phyloP scores from a whole-genome alignment of 2,329 filamentous ascomycete species.

The Myrmaecium sp. region DNA sequence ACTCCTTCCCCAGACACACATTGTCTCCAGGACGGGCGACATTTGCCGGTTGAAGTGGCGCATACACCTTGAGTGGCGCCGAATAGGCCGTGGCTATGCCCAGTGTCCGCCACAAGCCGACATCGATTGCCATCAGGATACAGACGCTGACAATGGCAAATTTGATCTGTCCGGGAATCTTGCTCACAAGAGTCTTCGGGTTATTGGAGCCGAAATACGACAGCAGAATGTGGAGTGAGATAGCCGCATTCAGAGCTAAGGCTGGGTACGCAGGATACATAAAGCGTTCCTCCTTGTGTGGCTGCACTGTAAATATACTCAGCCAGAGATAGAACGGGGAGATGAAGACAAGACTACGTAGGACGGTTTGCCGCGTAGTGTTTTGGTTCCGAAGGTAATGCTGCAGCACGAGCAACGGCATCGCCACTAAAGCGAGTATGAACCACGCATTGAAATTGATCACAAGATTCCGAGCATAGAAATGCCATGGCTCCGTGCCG shows the following conservation, averaged over 20 bases:
- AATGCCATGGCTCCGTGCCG: conserved; percentile 91
- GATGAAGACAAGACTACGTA: conserved; percentile 64
- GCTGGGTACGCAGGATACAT: conserved; percentile 97
- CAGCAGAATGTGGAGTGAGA: conserved; percentile 67
- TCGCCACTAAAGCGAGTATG: conserved; percentile 53
- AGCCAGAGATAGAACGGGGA: conserved; percentile 91
- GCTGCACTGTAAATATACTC: conserved; percentile 73
- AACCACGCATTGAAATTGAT: conserved; percentile 98
- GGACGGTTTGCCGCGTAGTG: conserved; percentile 48
- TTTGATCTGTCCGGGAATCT: conserved; percentile 61
- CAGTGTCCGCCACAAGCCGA: conserved; percentile 55
- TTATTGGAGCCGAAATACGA: conserved; percentile 55
- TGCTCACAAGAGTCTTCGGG: conserved; percentile 48
- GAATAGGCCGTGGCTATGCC: conserved; percentile 70
- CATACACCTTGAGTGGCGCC: conserved; percentile 58
- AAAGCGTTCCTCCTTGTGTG: conserved; percentile 95
- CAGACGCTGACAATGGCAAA: conserved; percentile 41
- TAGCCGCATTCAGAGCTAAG: conserved; percentile 71
- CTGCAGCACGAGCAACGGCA: conserved; percentile 62
- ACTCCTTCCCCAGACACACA: conserved; percentile 89
- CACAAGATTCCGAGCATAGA: conserved; percentile 79
- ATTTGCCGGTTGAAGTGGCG: conserved; percentile 41
- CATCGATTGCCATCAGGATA: conserved; percentile 45
- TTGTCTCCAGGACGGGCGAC: conserved; percentile 45
- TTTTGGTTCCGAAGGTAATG: conserved; percentile 45